Evolutionary conservation across 371 early-diverging fungal genomes (phyloP), one percentile per base, ranked within the genome.

Genomic region (Mucor velutinosus): DNA sequence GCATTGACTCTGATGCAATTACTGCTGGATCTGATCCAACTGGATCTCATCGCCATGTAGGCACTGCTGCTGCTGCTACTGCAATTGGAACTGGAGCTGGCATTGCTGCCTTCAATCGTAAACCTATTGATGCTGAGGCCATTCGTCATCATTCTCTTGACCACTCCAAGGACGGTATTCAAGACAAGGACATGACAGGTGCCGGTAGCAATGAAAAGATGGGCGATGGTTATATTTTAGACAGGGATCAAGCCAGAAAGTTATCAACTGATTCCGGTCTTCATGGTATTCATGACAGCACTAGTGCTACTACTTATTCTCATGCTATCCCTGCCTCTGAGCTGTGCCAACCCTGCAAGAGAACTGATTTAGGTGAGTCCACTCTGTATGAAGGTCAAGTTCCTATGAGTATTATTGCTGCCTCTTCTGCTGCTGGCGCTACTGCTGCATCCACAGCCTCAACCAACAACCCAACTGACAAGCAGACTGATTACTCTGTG

Each of bases 1-100:
- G 62, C 7, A 62, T 62, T 51, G 62, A 62, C 23, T 62, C 62
- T 3, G 15, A 33, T 21, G 62, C 62, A 0, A 62, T 51, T 7
- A 62, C 62, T 15, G 32, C 47, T 25, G 49, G 35, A 11, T 49
- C 32, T 19, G 14, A 7, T 12, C 33, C 10, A 35, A 5, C 10
- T 21, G 41, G 3, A 8, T 17, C 33, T 35, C 19, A 12, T n/a
- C 60, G 27, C n/a, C 8, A 8, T 7, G 8, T 43, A 25, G 17
- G 15, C 27, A 43, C 25, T 10, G 39, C 39, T 39, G 17, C 43
- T 3, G 11, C 17, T 47, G 61, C 47, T 45, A n/a, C 45, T 30
- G 19, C 25, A 3, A 25, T 61, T 45, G 61, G 61, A 2, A 43
- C 61, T 45, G 60, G 60, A 1, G 60, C 60, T 23, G 61, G 45